phyloP scores from a whole-genome alignment of 805 yeast species.

The Wickerhamiella shivajii region DNA sequence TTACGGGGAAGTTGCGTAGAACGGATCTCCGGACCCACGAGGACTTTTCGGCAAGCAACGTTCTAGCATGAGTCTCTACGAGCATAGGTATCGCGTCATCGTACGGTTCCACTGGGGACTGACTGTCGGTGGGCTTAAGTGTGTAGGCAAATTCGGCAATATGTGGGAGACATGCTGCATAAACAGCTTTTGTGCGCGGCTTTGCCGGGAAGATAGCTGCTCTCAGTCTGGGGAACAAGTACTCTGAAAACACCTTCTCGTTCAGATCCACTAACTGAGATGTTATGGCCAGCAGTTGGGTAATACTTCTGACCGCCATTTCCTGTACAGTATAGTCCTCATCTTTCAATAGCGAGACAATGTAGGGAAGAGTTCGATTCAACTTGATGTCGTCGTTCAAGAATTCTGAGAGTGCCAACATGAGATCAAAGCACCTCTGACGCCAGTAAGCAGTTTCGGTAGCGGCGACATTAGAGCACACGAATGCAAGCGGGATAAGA shows the following conservation, averaged over 20 bases:
- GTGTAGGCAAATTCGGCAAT: conserved; percentile 50
- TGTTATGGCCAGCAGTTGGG: conserved; percentile 54
- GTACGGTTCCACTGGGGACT: too few species aligned
- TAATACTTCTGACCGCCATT: conserved; percentile 45
- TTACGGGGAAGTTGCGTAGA: conserved; percentile 52
- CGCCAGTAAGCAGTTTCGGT: conserved; percentile 46
- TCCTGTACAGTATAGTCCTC: conserved; percentile 49
- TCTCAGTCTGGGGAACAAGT: conserved; percentile 56
- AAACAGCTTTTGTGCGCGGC: conserved; percentile 41
- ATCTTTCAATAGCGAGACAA: conserved; percentile 61
- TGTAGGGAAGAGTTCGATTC: conserved; percentile 72
- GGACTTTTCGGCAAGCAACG: conserved; percentile 54
- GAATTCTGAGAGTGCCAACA: conserved; percentile 61
- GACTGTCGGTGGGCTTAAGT: conserved; percentile 13
- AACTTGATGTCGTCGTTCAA: conserved; percentile 71
- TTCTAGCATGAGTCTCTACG: conserved; percentile 51
- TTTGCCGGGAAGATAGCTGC: conserved; percentile 27
- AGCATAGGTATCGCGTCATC: conserved; percentile 25
- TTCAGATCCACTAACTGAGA: conserved; percentile 59
- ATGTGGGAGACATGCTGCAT: conserved; percentile 61
- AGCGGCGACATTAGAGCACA: conserved; percentile 46
- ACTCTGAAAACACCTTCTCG: conserved; percentile 65
- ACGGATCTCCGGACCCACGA: conserved; percentile 55
- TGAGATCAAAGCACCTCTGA: conserved; percentile 57
- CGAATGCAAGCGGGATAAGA: conserved; percentile 40